Conservation (phyloP, 108 stramenopile genomes). For the Heterococcus sp. region DNA sequence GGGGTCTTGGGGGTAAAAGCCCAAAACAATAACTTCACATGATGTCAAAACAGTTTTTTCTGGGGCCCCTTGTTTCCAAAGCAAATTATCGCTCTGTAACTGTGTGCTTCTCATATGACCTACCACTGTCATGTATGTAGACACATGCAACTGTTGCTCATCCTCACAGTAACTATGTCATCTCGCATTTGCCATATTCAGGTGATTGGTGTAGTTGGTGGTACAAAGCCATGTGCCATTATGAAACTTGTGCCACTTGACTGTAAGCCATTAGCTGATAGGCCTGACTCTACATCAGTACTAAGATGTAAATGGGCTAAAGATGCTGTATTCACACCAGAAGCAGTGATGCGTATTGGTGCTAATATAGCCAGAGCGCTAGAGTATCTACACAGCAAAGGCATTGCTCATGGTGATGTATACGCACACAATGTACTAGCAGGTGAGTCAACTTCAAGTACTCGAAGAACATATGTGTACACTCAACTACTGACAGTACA, state of each 20-base stretch:
- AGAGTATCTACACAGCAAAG: constrained; percentile 26
- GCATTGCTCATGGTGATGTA: constrained; percentile 42
- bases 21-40: too few species aligned
- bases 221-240: background rate
- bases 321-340: constrained; percentile 19
- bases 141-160: too few species aligned
- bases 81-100: too few species aligned
- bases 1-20: too few species aligned
- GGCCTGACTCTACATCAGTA: constrained; percentile 35
- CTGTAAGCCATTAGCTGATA: constrained; percentile 17
- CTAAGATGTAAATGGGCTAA: constrained; percentile 38
- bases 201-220: background rate
- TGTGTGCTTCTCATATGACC: too few species aligned
- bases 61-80: too few species aligned
- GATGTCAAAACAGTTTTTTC: too few species aligned
- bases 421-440: constrained; percentile 49
- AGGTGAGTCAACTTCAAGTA: background rate
- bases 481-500: background rate
- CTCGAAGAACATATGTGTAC: constrained; percentile 14
- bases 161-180: too few species aligned
- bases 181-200: background rate
- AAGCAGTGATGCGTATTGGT: constrained; percentile 20
- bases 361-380: constrained; percentile 22
- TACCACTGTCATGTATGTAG: too few species aligned
- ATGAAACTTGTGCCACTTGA: background rate